Evolutionary conservation across 176 grass and related monocot genomes (phyloP).

Genomic region (Avena insularis): DNA sequence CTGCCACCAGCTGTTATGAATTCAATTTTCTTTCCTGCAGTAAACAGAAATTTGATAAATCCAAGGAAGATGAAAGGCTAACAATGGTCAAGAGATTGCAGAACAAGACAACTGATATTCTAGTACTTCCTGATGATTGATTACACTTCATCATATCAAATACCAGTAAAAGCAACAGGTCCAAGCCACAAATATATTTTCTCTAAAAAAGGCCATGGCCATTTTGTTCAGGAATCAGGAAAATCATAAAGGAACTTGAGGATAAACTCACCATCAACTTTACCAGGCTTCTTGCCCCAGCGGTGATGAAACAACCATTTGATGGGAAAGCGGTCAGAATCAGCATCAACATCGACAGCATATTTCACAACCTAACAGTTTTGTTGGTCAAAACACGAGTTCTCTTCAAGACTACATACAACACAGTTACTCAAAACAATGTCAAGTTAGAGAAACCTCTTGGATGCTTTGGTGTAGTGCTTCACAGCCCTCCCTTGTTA

Average conservation of each 20-base stretch:
- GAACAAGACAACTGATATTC: background rate
- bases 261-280: slow-evolving; percentile 67
- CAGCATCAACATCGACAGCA: slow-evolving; percentile 87
- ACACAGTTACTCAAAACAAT: background rate
- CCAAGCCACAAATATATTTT: background rate
- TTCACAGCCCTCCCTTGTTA: slow-evolving; percentile 75
- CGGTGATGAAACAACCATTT: slow-evolving; percentile 94
- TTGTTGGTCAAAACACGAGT: slow-evolving; percentile 22
- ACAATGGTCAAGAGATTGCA: background rate
- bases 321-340: slow-evolving; percentile 68
- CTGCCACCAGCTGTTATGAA: slow-evolving; percentile 93
- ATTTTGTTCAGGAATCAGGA: slow-evolving; percentile 16
- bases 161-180: background rate
- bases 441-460: slow-evolving; percentile 51
- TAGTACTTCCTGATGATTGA: background rate
- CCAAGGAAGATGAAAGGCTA: background rate
- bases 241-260: background rate
- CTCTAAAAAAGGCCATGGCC: background rate
- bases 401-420: slow-evolving; percentile 13
- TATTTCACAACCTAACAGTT: slow-evolving; percentile 76
- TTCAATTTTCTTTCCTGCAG: slow-evolving; percentile 92
- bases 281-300: slow-evolving; percentile 85
- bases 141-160: slow-evolving; percentile 14
- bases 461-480: slow-evolving; percentile 74
- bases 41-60: slow-evolving; percentile 41